Base-by-base conservation (phyloP, 768 basidiomycete genomes). In the Macrolepiota albuminosa region DNA sequence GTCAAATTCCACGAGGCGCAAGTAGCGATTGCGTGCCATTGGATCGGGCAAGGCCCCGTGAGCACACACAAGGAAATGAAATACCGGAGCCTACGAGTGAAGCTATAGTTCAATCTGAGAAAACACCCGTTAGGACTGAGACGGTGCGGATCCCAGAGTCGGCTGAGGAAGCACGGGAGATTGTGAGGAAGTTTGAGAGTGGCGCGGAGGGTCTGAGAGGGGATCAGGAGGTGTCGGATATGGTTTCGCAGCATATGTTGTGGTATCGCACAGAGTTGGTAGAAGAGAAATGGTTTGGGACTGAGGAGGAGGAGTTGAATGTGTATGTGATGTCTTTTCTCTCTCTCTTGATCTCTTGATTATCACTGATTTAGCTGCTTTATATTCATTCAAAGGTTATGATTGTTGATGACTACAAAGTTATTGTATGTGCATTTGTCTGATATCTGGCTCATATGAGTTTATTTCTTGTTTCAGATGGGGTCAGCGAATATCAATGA, bases 401-500 rank as follows among this genome's bases (percentile, higher is more conserved):
- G 95, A 91, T 96, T 56, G 92, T 97, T 39, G 95, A 97, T 68
- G 95, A 98, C 69, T 80, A 84, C 36, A 80, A 87, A 39, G 94
- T 97, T 48, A 93, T 98, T 64, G 91, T 93, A 65, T 54, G 90
- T 80, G 1, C 31, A 10, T 21, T 33, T 1, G 3, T n/a, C 42
- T 43, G 6, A 4, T 10, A 10, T 42, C n/a, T 18, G 16, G 42
- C n/a, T 43, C n/a, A n/a, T 6, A 10, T 21, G 9, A 24, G 29
- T 40, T 18, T 13, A 58, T 34, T n/a, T 18, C 3, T 18, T 3
- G 46, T 36, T 9, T 40, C 24, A 93, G 91, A 90, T 95, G 81
- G 95, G 96, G 37, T 94, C 91, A 45, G 95, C 96, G 16, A 98
- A 98, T 70, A 69, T 95, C 64, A 95, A 95, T 61, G 93, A 95